These are phyloP conservation scores for Sugiyamaella lignohabitans DNA, from an alignment of 805 yeast species.

Conservation along the genomic window DNA sequence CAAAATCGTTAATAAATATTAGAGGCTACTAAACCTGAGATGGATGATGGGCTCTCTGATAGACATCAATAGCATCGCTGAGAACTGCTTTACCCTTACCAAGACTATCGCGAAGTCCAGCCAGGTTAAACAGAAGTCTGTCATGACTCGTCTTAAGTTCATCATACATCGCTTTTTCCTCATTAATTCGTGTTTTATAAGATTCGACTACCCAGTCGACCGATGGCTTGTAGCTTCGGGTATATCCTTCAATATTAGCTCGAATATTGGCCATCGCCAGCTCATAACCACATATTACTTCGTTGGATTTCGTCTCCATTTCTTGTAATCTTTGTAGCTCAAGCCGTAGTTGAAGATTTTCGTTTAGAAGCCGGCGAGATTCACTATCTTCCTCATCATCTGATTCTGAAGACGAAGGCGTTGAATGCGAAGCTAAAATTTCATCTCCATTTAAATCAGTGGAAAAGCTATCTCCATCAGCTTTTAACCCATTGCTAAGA, in stretches of 20 bases:
- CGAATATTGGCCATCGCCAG: conserved; percentile 11
- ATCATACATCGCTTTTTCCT: conserved; percentile 13
- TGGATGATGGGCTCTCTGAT: too few species aligned
- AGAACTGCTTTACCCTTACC: background rate
- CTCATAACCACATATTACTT: conserved; percentile 15
- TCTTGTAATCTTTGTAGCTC: conserved; percentile 20
- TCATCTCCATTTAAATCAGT: background rate
- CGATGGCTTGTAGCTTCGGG: conserved; percentile 9
- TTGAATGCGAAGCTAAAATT: background rate
- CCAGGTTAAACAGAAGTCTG: conserved; percentile 6
- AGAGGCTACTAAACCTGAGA: background rate
- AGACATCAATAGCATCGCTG: background rate
- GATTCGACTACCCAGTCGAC: conserved; percentile 9
- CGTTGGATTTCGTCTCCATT: conserved; percentile 12
- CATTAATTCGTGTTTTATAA: conserved; percentile 16
- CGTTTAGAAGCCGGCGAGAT: background rate
- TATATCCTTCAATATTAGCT: conserved; percentile 7
- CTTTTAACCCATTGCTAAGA: too few species aligned
- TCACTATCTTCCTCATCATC: conserved; percentile 3
- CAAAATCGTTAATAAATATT: background rate
- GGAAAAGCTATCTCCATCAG: background rate
- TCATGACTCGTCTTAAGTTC: conserved; percentile 10
- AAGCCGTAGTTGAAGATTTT: conserved; percentile 16
- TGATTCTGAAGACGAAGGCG: conserved; percentile 4
- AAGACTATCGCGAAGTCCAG: conserved; percentile 2